Evolutionary conservation across 768 basidiomycete species (phyloP).

Genomic region (Lactarius evosmus): DNA sequence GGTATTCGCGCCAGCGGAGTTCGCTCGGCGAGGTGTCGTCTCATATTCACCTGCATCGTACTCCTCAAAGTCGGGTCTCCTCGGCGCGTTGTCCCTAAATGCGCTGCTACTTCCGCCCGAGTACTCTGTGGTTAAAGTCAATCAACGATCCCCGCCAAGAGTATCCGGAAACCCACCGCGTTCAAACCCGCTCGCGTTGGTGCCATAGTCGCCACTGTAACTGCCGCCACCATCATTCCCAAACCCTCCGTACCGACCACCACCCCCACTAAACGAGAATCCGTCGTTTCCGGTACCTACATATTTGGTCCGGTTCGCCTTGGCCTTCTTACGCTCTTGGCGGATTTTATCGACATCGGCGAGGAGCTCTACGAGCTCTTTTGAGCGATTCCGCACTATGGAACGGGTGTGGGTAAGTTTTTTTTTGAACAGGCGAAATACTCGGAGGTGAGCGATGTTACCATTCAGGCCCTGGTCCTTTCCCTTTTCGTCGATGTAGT

Average conservation of each 20-base stretch:
- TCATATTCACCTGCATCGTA: conserved; percentile 98
- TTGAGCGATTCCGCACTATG: conserved; percentile 91
- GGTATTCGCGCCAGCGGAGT: conserved; percentile 36
- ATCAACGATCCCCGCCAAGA: conserved; percentile 7
- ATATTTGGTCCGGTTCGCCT: conserved; percentile 87
- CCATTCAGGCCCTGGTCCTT: conserved; percentile 99
- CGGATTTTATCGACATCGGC: conserved; percentile 90
- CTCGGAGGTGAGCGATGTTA: conserved; percentile 35
- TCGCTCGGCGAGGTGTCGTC: conserved; percentile 41
- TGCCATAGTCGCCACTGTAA: conserved; percentile 40
- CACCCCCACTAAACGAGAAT: conserved; percentile 55
- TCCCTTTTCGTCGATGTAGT: conserved; percentile 97
- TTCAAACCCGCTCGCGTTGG: conserved; percentile 41
- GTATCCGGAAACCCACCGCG: conserved; percentile 29
- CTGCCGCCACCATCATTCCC: conserved; percentile 47
- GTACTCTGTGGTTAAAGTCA: conserved; percentile 18
- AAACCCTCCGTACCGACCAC: conserved; percentile 67
- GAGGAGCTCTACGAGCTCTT: conserved; percentile 89
- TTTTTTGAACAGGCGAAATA: not conserved
- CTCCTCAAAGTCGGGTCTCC: conserved; percentile 71
- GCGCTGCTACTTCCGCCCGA: conserved; percentile 45
- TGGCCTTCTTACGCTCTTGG: conserved; percentile 86
- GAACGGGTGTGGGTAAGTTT: not conserved
- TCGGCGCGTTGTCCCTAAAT: conserved; percentile 57
- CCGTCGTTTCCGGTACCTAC: conserved; percentile 82